phyloP scores from a whole-genome alignment of 306 rosid genomes.

The Styphnolobium japonicum region DNA sequence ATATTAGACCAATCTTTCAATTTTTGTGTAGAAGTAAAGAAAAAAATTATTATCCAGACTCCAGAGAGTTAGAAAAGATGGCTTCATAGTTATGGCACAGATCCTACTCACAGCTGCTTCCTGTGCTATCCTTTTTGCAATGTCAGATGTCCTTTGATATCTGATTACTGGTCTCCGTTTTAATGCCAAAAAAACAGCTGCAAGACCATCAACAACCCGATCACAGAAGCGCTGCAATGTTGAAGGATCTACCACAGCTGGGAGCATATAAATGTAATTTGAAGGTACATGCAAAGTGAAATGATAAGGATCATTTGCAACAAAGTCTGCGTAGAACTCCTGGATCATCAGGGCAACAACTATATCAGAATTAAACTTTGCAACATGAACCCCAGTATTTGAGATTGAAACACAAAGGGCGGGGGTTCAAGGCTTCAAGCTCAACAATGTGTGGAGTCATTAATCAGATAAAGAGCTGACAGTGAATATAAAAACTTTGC shows the following conservation, averaged over 20 bases:
- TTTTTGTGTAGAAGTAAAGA: neutral
- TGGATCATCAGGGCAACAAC: conserved; percentile 46
- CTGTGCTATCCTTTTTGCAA: conserved; percentile 87
- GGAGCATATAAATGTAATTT: conserved; percentile 82
- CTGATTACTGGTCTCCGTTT: conserved; percentile 90
- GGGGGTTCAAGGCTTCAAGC: neutral
- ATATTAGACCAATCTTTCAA: neutral
- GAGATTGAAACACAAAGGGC: conserved; percentile 12
- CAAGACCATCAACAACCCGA: conserved; percentile 81
- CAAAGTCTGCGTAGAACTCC: conserved; percentile 91
- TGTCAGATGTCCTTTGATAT: conserved; percentile 89
- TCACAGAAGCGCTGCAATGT: conserved; percentile 66
- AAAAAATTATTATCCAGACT: neutral
- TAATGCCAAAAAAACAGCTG: conserved; percentile 79
- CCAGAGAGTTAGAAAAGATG: neutral
- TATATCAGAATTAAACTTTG: conserved; percentile 27
- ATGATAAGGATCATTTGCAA: conserved; percentile 86
- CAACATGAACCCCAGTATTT: conserved; percentile 18
- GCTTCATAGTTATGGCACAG: neutral
- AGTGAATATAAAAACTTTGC: neutral
- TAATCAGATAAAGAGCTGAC: conserved; percentile 10
- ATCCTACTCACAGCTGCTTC: conserved; percentile 66
- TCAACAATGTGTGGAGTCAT: conserved; percentile 1
- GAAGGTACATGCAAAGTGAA: conserved; percentile 77
- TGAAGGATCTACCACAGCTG: conserved; percentile 85